Base-by-base conservation (phyloP, 164 flowering plant genomes). In the Protea cynaroides region DNA sequence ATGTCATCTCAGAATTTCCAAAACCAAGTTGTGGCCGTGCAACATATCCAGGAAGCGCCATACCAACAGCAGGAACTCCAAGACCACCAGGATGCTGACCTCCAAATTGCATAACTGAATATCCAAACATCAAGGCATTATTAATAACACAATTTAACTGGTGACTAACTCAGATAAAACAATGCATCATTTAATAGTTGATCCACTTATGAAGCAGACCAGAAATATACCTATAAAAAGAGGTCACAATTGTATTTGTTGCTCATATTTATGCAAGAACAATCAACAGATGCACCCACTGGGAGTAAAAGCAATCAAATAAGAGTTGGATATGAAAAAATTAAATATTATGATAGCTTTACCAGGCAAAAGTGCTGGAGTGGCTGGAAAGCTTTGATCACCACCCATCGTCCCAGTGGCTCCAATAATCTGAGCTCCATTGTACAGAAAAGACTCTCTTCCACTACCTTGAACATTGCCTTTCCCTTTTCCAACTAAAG, bases 21-120 rank as follows among this genome's bases (percentile, higher is more conserved):
- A 79, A 59, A 46, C 96, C 96, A 72, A 67, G 88, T 70, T 90
- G 90, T 25, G 89, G 87, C 64, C 84, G 90, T 10, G 81, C 88
- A 76, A 94, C 99, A 81, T 89, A 91, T 73, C 99, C 99, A 72
- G 99, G 99, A 72, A 94, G 84, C 43, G 99, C 99, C 99, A 94
- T 91, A 67, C 99, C 97, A 76, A 94, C 90, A 71, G 99, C 93
- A 71, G 99, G 93, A 76, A 94, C 92, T 54, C 98, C 96, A 53
- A 89, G 83, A 37, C 97, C 91, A 61, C 97, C 95, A 74, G 87
- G 88, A 83, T 85, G 96, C 82, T 85, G 96, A 38, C 85, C 86
- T 54, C 94, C 92, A 75, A 91, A 86, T 79, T 88, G 97, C 99
- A 94, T 91, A 61, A 89, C 99, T 91, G 80, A 79, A 76, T 34